A percentile compares a stretch with the other conserved stretches of the same genome.
Evolutionary conservation across 1,139 yeast species (phyloP).

Genomic region (Yamadazyma atmosphaerica): DNA sequence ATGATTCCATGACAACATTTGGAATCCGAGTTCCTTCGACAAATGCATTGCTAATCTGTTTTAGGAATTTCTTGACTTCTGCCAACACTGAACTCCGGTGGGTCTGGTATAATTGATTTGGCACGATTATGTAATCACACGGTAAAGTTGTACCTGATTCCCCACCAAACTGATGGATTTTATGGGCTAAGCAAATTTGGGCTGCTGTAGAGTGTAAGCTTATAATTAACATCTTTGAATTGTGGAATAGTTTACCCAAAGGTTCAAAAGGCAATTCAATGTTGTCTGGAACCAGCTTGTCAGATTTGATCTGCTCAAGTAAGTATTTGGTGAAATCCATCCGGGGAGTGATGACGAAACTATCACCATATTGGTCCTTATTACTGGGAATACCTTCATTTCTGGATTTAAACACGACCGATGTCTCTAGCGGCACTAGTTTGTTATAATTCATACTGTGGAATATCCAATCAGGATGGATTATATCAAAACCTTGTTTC

Average conservation of each 20-base stretch:
- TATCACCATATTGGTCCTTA: slow-evolving; percentile 57
- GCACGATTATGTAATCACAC: slow-evolving; percentile 12
- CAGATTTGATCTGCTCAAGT: background rate
- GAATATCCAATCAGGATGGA: slow-evolving; percentile 70
- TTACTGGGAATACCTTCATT: slow-evolving; percentile 15
- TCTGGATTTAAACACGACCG: slow-evolving; percentile 42
- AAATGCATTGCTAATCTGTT: slow-evolving; percentile 7
- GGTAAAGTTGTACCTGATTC: slow-evolving; percentile 4
- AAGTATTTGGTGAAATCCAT: slow-evolving; percentile 7
- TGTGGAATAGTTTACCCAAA: slow-evolving; percentile 8
- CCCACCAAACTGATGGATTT: slow-evolving; percentile 11
- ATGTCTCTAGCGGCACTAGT: slow-evolving; percentile 60
- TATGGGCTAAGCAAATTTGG: slow-evolving; percentile 3
- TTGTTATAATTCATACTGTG: slow-evolving; percentile 53
- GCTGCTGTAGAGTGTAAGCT: slow-evolving; percentile 4
- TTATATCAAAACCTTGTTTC: slow-evolving; percentile 54
- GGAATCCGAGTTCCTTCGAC: slow-evolving; percentile 36
- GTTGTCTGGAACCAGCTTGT: too few relatives aligned
- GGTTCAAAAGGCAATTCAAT: too few relatives aligned
- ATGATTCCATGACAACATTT: slow-evolving; percentile 43
- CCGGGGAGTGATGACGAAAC: slow-evolving; percentile 29
- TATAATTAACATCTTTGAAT: slow-evolving; percentile 10
- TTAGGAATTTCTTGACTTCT: slow-evolving; percentile 8
- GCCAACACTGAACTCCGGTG: slow-evolving; percentile 4
- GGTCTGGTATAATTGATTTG: slow-evolving; percentile 5